Percentiles rank a stretch among this genome's conserved stretches.
Conservation (phyloP, 2,329 filamentous ascomycete species). For the Tolypocladium paradoxum region DNA sequence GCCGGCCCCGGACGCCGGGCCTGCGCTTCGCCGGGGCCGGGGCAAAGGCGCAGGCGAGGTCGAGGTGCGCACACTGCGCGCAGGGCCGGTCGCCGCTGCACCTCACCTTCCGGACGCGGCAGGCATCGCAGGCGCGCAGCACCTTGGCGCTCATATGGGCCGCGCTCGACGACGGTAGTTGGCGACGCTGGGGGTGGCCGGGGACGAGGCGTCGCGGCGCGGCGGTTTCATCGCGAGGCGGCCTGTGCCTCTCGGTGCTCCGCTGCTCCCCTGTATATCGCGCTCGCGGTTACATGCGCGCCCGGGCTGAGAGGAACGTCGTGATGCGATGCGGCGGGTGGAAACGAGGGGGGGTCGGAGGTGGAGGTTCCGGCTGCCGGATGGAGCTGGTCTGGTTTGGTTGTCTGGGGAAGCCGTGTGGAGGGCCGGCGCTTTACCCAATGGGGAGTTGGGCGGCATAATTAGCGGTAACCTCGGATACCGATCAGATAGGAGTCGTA, state of each 20-base stretch:
- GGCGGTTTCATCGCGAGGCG: neutral
- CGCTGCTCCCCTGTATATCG: neutral
- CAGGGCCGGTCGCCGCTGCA: conserved; percentile 24
- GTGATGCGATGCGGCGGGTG: too few species aligned
- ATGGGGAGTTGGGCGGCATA: too few species aligned
- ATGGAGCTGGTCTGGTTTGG: too few species aligned
- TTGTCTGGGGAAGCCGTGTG: too few species aligned
- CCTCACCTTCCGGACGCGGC: conserved; percentile 26
- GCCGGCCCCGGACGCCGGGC: conserved; percentile 21
- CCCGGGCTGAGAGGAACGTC: too few species aligned
- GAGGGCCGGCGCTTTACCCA: too few species aligned
- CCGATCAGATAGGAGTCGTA: too few species aligned
- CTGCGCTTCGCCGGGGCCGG: conserved; percentile 20
- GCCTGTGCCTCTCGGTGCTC: neutral
- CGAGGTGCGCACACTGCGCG: conserved; percentile 24
- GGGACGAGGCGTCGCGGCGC: neutral
- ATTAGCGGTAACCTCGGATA: too few species aligned
- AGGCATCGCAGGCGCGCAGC: conserved; percentile 24
- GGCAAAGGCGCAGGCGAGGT: conserved; percentile 22
- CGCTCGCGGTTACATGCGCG: neutral
- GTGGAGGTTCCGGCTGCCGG: too few species aligned
- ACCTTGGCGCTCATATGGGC: conserved; percentile 3
- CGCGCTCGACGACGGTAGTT: neutral
- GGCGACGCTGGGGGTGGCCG: neutral
- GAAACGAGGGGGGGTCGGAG: too few species aligned